Evolutionary conservation across 1,284 basidiomycete species (phyloP).

Genomic region (Papiliotrema nemorosa): DNA sequence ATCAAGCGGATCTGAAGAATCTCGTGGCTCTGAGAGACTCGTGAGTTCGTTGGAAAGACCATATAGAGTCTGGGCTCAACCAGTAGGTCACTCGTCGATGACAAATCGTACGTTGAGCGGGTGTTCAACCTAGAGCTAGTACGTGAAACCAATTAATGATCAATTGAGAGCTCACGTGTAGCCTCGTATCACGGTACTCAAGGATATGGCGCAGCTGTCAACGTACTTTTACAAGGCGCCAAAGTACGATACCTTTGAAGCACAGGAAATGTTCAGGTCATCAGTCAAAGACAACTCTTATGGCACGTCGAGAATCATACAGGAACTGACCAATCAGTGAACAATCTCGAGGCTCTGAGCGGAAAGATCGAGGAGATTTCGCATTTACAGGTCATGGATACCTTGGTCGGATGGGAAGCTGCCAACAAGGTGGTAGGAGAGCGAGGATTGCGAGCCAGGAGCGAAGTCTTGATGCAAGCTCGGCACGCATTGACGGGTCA

Average conservation of each 20-base stretch:
- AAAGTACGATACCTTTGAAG: constrained; percentile 57
- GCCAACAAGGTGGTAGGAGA: constrained; percentile 54
- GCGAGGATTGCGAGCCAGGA: constrained; percentile 53
- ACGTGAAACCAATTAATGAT: constrained; percentile 11
- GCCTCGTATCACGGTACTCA: constrained; percentile 66
- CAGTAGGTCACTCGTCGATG: constrained; percentile 31
- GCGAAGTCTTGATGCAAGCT: constrained; percentile 63
- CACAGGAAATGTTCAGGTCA: constrained; percentile 55
- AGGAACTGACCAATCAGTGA: constrained; percentile 11
- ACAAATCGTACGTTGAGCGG: constrained; percentile 34
- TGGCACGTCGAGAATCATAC: constrained; percentile 6
- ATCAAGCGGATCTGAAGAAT: constrained; percentile 35
- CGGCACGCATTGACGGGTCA: constrained; percentile 73
- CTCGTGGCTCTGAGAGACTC: constrained; percentile 26
- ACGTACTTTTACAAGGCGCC: constrained; percentile 75
- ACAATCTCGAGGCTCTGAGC: constrained; percentile 17
- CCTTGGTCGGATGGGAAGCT: constrained; percentile 46
- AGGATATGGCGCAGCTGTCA: constrained; percentile 63
- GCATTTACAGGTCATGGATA: background rate
- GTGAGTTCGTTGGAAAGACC: constrained; percentile 20
- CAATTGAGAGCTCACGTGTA: constrained; percentile 34
- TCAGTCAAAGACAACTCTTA: constrained; percentile 51
- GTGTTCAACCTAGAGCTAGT: constrained; percentile 48
- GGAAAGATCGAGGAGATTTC: constrained; percentile 2
- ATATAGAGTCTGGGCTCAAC: background rate